Conservation (phyloP, 805 yeast genomes). For the Barnettozyma wickerhamii region DNA sequence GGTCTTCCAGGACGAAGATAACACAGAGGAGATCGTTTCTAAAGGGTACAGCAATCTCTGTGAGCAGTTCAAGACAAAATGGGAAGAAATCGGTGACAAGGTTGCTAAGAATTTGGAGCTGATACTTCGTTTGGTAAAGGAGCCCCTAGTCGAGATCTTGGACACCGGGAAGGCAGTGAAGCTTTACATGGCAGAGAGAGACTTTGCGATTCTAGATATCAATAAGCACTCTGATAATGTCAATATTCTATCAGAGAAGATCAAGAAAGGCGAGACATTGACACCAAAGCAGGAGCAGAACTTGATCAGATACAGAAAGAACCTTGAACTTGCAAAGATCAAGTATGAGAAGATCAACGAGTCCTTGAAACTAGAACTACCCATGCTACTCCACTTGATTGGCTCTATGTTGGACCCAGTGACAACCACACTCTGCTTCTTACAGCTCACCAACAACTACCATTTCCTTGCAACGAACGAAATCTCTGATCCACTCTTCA, state of each 20-base stretch:
- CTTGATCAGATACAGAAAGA: slow-evolving; percentile 28
- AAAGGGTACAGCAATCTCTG: slow-evolving; percentile 9
- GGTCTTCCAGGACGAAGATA: slow-evolving; percentile 12
- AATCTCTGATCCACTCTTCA: slow-evolving; percentile 7
- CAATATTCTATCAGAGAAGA: slow-evolving; percentile 22
- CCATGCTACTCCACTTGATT: slow-evolving; percentile 35
- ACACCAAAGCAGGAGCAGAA: slow-evolving; percentile 36
- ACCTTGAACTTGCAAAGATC: slow-evolving; percentile 27
- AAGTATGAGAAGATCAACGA: slow-evolving; percentile 36
- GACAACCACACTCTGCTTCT: slow-evolving; percentile 31
- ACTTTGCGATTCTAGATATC: slow-evolving; percentile 34
- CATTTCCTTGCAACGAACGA: slow-evolving; percentile 24
- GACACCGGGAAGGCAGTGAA: slow-evolving; percentile 24
- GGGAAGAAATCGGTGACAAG: slow-evolving; percentile 4
- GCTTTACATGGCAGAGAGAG: slow-evolving; percentile 28
- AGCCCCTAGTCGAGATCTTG: slow-evolving; percentile 15
- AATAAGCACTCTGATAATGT: slow-evolving; percentile 30
- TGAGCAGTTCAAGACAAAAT: slow-evolving; percentile 10
- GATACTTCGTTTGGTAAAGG: slow-evolving; percentile 23
- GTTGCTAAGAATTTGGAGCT: slow-evolving; percentile 22
- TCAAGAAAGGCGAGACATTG: slow-evolving; percentile 17
- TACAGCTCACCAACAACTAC: slow-evolving; percentile 33
- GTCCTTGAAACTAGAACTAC: slow-evolving; percentile 42
- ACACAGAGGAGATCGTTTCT: slow-evolving; percentile 1
- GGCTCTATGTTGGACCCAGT: slow-evolving; percentile 28